These are phyloP conservation scores for Coelastrella sp. DNA, from an alignment of 139 green algal genomes.

Conservation along the genomic window DNA sequence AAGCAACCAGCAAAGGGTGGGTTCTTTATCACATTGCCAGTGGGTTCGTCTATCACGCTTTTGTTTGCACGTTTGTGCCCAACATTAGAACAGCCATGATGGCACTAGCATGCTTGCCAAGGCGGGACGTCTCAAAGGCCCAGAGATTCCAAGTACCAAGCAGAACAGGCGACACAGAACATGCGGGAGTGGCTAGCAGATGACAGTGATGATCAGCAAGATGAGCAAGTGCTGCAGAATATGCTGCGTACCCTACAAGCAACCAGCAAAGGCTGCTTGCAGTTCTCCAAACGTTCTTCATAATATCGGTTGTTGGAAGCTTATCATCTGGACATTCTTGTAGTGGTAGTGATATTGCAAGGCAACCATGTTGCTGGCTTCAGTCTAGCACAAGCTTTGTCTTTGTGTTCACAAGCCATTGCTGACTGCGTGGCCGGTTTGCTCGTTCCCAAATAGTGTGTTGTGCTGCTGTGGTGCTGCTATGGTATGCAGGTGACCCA, in stretches of 20 bases:
- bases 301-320: not conserved
- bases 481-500: conserved; percentile 1
- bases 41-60: not conserved
- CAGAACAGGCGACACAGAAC: not conserved
- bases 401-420: not conserved
- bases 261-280: not conserved
- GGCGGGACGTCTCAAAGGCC: not conserved
- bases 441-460: not conserved
- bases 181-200: not conserved
- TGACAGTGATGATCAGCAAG: not conserved
- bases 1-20: not conserved
- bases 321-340: too few relatives aligned
- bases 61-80: not conserved
- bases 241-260: not conserved
- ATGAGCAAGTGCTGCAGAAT: not conserved
- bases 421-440: not conserved
- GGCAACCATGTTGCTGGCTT: not conserved
- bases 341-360: not conserved
- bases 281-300: not conserved
- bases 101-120: not conserved
- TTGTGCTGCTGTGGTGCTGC: not conserved
- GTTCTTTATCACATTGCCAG: not conserved
- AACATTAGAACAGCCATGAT: too few relatives aligned
- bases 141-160: not conserved
- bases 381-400: not conserved